Evolutionary conservation across 1,284 basidiomycete genomes (phyloP).

Genomic region (Phlebopus sp.): DNA sequence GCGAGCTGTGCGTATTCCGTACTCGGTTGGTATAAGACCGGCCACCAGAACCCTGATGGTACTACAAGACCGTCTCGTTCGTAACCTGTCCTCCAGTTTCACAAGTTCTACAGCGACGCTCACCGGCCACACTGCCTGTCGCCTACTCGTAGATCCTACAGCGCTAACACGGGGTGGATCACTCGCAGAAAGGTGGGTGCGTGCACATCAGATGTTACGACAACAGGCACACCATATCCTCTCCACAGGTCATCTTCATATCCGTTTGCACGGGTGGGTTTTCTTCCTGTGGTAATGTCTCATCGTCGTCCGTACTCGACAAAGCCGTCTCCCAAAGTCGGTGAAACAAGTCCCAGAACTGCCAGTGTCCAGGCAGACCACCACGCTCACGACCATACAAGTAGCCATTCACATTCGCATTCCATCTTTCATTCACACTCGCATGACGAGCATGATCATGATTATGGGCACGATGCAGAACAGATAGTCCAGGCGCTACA

Average conservation of each 20-base stretch:
- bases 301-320: conserved; percentile 36
- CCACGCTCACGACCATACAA: conserved; percentile 16
- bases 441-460: conserved; percentile 62
- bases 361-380: not conserved
- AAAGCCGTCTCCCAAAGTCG: conserved; percentile 13
- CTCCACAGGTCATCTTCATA: conserved; percentile 13
- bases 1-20: conserved; percentile 7
- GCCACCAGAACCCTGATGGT: not conserved
- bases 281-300: conserved; percentile 27
- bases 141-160: conserved; percentile 1
- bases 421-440: conserved; percentile 66
- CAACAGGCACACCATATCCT: conserved; percentile 11
- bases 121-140: not conserved
- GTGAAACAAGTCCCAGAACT: conserved; percentile 2
- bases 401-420: conserved; percentile 46
- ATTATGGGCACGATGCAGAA: conserved; percentile 66
- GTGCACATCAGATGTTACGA: not conserved
- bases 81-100: not conserved
- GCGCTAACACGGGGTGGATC: conserved; percentile 3
- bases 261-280: not conserved
- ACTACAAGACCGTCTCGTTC: conserved; percentile 1
- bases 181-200: conserved; percentile 14
- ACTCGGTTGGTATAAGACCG: conserved; percentile 8
- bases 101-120: not conserved
- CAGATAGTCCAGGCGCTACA: conserved; percentile 70